Evolutionary conservation across 768 basidiomycete genomes (phyloP).

Genomic region (Lactifluus rugatus): DNA sequence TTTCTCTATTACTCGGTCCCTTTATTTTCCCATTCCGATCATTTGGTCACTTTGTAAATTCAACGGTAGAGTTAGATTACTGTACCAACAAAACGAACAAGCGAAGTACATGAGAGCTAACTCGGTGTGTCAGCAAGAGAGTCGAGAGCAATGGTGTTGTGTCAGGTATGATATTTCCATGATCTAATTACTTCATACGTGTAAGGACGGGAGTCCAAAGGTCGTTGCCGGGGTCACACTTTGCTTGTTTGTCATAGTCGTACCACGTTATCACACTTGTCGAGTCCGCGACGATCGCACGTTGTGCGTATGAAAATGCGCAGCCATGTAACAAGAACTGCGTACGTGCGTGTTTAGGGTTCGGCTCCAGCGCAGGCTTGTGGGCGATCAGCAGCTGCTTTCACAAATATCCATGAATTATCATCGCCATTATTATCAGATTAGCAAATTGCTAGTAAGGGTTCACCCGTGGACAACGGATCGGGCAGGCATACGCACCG

Average conservation of each 20-base stretch:
- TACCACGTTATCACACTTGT: conserved; percentile 68
- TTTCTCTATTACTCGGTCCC: not conserved
- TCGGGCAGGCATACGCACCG: conserved; percentile 29
- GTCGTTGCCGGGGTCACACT: conserved; percentile 51
- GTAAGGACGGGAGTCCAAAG: conserved; percentile 29
- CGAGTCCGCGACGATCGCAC: conserved; percentile 52
- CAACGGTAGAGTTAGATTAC: conserved; percentile 12
- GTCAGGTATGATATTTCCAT: not conserved
- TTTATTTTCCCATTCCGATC: not conserved
- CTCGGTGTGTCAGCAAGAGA: not conserved
- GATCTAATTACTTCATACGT: conserved; percentile 18
- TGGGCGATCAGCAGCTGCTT: conserved; percentile 56
- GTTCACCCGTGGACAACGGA: no score
- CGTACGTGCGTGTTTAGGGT: conserved; percentile 21
- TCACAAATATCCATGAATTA: no score
- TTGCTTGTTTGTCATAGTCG: conserved; percentile 58
- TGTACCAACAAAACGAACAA: conserved; percentile 7
- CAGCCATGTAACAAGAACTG: conserved; percentile 44
- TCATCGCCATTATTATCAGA: no score
- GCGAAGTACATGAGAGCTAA: not conserved
- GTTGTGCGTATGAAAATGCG: conserved; percentile 58
- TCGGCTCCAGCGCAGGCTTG: conserved; percentile 31
- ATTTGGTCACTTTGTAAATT: not conserved
- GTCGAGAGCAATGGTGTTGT: not conserved
- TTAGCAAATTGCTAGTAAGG: no score